Evolutionary conservation across 257 asterid genomes (phyloP).

Genomic region (Petrea volubilis): DNA sequence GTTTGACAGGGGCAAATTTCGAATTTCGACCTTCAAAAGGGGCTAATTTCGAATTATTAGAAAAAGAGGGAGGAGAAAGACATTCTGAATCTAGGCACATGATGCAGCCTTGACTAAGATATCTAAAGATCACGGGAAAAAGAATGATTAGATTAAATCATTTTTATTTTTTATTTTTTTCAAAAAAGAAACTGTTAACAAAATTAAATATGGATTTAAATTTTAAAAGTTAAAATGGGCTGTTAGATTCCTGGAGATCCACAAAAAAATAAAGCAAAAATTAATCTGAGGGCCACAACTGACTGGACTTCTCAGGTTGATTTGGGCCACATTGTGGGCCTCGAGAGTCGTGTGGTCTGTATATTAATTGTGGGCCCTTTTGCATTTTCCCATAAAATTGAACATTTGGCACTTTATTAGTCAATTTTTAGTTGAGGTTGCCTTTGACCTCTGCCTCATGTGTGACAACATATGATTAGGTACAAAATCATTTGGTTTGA

Average conservation of each 20-base stretch:
- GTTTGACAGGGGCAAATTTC: neutral
- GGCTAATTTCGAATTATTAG: slow-evolving; percentile 11
- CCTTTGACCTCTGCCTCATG: slow-evolving; percentile 7
- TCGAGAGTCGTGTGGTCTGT: slow-evolving; percentile 18
- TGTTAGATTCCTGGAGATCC: slow-evolving; percentile 23
- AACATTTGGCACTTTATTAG: slow-evolving; percentile 4
- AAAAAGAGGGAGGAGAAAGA: neutral
- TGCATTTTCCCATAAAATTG: slow-evolving; percentile 6
- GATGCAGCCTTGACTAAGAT: slow-evolving; percentile 27
- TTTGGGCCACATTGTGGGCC: slow-evolving; percentile 43
- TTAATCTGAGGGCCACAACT: slow-evolving; percentile 26
- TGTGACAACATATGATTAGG: neutral
- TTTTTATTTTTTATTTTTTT: neutral
- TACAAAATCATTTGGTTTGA: neutral
- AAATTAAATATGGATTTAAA: neutral
- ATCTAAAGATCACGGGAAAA: slow-evolving; percentile 9
- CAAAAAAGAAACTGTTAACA: neutral
- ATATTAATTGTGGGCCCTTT: slow-evolving; percentile 28
- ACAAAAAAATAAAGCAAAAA: neutral
- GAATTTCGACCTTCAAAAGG: neutral
- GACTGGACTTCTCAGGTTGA: neutral
- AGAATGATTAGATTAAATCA: neutral
- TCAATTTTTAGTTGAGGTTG: slow-evolving; percentile 19
- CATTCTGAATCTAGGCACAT: slow-evolving; percentile 18
- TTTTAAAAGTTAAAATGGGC: slow-evolving; percentile 37